Percentiles rank a stretch among this genome's conserved stretches.
These are phyloP conservation scores for Chenopodium formosanum DNA, from an alignment of 148 eudicot genomes.

Conservation along the genomic window DNA sequence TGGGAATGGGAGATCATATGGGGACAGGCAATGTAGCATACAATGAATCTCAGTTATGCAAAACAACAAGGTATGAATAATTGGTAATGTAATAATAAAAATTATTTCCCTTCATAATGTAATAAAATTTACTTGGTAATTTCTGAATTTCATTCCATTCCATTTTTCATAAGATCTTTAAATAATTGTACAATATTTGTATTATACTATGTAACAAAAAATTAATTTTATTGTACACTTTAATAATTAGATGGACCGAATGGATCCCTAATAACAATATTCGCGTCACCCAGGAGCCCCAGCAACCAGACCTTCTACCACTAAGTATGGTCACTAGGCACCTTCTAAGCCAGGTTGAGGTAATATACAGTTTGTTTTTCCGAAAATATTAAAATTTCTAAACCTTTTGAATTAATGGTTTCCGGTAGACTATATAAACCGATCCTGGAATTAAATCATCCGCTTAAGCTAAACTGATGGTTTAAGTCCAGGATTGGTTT, in stretches of 20 bases:
- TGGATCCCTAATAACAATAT: slow-evolving; percentile 26
- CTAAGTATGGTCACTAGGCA: slow-evolving; percentile 36
- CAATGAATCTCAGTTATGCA: slow-evolving; percentile 24
- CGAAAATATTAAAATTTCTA: too few relatives aligned
- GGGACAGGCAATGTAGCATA: slow-evolving; percentile 18
- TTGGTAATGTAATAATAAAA: too few relatives aligned
- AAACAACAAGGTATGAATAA: slow-evolving; percentile 25
- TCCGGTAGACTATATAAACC: too few relatives aligned
- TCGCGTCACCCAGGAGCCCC: slow-evolving; percentile 6
- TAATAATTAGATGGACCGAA: neutral
- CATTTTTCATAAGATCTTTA: neutral
- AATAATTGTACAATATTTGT: too few relatives aligned
- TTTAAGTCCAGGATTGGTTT: too few relatives aligned
- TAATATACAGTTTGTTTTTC: neutral
- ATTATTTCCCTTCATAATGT: neutral
- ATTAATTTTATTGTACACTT: neutral
- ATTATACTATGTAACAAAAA: neutral
- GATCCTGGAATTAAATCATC: too few relatives aligned
- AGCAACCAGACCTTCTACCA: slow-evolving; percentile 9
- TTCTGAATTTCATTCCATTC: neutral
- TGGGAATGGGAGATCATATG: slow-evolving; percentile 28
- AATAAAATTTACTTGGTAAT: neutral
- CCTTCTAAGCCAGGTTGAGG: slow-evolving; percentile 34
- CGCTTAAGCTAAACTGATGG: too few relatives aligned
- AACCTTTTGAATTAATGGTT: too few relatives aligned